Base-by-base conservation (phyloP, 2,329 filamentous ascomycete genomes). In the Diatrype stigma region DNA sequence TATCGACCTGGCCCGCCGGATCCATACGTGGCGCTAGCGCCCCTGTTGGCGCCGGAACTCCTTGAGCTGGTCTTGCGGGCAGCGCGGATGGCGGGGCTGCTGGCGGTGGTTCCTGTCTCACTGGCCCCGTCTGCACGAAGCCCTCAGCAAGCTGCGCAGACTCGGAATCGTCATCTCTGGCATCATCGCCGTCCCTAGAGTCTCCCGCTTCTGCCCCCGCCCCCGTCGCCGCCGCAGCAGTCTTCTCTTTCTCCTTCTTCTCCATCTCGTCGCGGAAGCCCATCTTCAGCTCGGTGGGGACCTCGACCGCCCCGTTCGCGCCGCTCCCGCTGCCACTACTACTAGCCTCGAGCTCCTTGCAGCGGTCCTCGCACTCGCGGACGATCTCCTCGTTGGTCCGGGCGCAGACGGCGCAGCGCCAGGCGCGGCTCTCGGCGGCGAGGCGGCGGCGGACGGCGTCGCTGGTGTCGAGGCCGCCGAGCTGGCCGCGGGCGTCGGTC, bases 391-490 rank as follows among this genome's bases (percentile, higher is more conserved):
- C 77, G 63, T 96, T 96, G 10, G 75, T 79, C 70, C 79, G 85
- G 17, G 71, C 84, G 66, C 93, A 97, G 0, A 74, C 78, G 0
- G 75, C 65, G 69, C 94, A 97, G 48, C 72, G 80, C 79, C 85
- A 96, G 0, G 60, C 64, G 1, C 70, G 69, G 53, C 85, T 90
- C 62, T 87, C 82, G 45, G 66, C 73, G 4, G 94, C 94, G 61
- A 94, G 80, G 44, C 80, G 74, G 61, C 78, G 78, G 49, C 93
- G 76, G 47, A 89, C 82, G 5, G 76, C 78, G 17, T 86, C 84
- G 23, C 75, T 81, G 3, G 86, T 86, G 58, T 96, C 92, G 61
- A 97, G 76, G 0, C 94, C 94, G 12, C 94, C 94, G 1, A 99
- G 76, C 73, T 97, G 94, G 1, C 94, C 94, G 60, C 82, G 84